phyloP scores from a whole-genome alignment of 2,329 filamentous ascomycete species.

The Pseudogymnoascus pannorum region DNA sequence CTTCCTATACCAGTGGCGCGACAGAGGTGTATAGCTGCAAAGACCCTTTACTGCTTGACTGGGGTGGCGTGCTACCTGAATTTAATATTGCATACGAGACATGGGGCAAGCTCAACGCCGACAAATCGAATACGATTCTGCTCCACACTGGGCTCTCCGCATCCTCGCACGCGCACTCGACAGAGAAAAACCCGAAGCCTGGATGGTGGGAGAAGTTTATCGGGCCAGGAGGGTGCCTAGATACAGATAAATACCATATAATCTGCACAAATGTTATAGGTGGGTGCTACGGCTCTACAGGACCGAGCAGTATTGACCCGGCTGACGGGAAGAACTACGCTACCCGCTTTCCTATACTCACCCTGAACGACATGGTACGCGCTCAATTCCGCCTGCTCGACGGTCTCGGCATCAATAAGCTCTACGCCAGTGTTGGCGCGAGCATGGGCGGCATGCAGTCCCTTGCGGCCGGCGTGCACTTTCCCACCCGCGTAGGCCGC shows the following conservation, averaged over 20 bases:
- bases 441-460: slow-evolving; percentile 99
- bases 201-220: slow-evolving; percentile 99
- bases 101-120: slow-evolving; percentile 74
- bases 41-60: slow-evolving; percentile 76
- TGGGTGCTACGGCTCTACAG: slow-evolving; percentile 92
- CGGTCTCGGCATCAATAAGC: slow-evolving; percentile 62
- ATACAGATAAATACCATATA: slow-evolving; percentile 86
- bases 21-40: slow-evolving; percentile 69
- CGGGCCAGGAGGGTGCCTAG: slow-evolving; percentile 73
- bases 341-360: slow-evolving; percentile 90
- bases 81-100: slow-evolving; percentile 91
- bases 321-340: slow-evolving; percentile 83
- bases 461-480: slow-evolving; percentile 76
- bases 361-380: slow-evolving; percentile 94
- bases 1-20: slow-evolving; percentile 86
- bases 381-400: slow-evolving; percentile 90
- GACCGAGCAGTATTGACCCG: slow-evolving; percentile 80
- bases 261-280: slow-evolving; percentile 97
- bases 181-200: slow-evolving; percentile 73
- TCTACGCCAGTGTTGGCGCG: slow-evolving; percentile 88
- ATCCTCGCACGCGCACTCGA: slow-evolving; percentile 95
- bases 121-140: slow-evolving; percentile 82
- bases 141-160: slow-evolving; percentile 91
- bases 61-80: slow-evolving; percentile 84
- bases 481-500: slow-evolving; percentile 71